Conservation (phyloP, 768 basidiomycete species). For the Trametes elegans region DNA sequence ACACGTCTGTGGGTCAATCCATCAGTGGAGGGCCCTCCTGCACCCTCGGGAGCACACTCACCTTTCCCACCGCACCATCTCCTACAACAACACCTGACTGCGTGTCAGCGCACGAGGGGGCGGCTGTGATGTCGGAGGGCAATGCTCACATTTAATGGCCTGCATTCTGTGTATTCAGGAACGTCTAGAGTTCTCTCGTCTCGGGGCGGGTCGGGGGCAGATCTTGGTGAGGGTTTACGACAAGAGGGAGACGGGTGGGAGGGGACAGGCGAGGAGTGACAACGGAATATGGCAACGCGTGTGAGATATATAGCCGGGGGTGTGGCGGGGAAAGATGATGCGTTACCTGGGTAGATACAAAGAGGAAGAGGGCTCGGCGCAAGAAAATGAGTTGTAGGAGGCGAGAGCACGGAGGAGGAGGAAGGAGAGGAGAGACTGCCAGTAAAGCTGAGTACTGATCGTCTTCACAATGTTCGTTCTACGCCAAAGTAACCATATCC, state of each 20-base stretch:
- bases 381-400: constrained; percentile 14
- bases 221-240: constrained; percentile 5
- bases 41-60: constrained; percentile 34
- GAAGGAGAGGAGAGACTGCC: constrained; percentile 11
- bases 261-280: constrained; percentile 9
- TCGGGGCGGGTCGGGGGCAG: constrained; percentile 16
- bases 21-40: constrained; percentile 23
- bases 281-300: constrained; percentile 12
- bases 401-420: constrained; percentile 10
- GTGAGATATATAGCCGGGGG: constrained; percentile 1
- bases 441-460: constrained; percentile 20
- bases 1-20: constrained; percentile 68
- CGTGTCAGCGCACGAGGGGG: constrained; percentile 13
- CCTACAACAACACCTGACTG: constrained; percentile 91
- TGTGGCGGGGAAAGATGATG: neutral
- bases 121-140: neutral
- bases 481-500: constrained; percentile 23
- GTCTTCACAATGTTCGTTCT: constrained; percentile 21
- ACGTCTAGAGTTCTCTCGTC: constrained; percentile 23
- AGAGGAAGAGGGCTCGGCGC: constrained; percentile 10
- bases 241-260: constrained; percentile 1
- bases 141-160: constrained; percentile 83
- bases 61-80: constrained; percentile 99
- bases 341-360: constrained; percentile 20
- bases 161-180: constrained; percentile 55